Conservation (phyloP, 805 yeast genomes). For the Cyberlindnera amylophila region DNA sequence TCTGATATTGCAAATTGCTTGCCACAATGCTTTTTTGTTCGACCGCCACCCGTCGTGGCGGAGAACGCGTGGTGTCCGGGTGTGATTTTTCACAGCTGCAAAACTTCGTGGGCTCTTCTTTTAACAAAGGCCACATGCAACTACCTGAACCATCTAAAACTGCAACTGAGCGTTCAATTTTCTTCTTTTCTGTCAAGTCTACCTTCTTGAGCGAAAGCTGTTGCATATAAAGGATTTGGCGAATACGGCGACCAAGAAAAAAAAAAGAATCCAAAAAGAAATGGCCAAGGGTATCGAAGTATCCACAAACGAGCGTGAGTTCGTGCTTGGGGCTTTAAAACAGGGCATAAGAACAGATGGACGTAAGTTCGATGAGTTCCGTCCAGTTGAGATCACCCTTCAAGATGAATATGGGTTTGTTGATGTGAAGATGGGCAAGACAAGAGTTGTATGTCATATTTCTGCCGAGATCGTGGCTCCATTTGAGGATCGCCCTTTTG, state of each 20-base stretch:
- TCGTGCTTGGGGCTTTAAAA: slow-evolving; percentile 59
- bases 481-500: slow-evolving; percentile 87
- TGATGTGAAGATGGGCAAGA: slow-evolving; percentile 72
- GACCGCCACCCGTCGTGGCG: no score
- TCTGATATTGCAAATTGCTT: neutral
- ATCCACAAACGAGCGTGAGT: slow-evolving; percentile 59
- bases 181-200: no score
- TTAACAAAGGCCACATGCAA: no score
- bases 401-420: slow-evolving; percentile 79
- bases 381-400: slow-evolving; percentile 61
- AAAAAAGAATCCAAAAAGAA: neutral
- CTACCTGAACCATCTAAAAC: no score
- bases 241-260: no score
- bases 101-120: neutral
- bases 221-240: no score
- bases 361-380: slow-evolving; percentile 56
- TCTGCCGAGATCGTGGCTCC: slow-evolving; percentile 78
- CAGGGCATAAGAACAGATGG: slow-evolving; percentile 66
- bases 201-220: no score
- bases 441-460: slow-evolving; percentile 66
- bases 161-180: no score
- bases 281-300: slow-evolving; percentile 64
- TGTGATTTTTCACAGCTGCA: slow-evolving; percentile 1
- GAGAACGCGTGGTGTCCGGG: slow-evolving; percentile 8
- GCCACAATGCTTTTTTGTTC: neutral